Evolutionary conservation across 2,329 filamentous ascomycete genomes (phyloP).

Genomic region (Anthostomella pinea): DNA sequence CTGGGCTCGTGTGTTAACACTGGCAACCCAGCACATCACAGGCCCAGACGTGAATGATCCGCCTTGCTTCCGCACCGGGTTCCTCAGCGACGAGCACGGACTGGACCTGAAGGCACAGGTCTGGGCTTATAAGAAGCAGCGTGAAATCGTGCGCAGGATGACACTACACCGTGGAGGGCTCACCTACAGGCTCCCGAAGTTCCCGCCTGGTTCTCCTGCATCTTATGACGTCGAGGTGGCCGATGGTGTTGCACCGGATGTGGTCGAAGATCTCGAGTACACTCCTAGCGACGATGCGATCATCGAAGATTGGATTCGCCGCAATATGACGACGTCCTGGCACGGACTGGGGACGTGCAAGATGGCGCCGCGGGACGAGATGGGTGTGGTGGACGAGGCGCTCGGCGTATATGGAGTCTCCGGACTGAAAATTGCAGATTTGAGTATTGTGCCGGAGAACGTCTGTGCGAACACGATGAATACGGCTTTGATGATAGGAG

Average conservation of each 20-base stretch:
- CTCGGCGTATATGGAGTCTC: slow-evolving; percentile 38
- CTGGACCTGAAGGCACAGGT: slow-evolving; percentile 54
- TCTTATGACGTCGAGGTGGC: neutral
- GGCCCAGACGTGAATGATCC: slow-evolving; percentile 35
- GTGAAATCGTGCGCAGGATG: slow-evolving; percentile 57
- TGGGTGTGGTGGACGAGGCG: slow-evolving; percentile 37
- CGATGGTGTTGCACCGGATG: neutral
- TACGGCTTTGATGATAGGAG: slow-evolving; percentile 44
- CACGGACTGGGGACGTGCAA: slow-evolving; percentile 37
- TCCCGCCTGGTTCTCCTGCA: slow-evolving; percentile 38
- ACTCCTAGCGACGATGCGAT: slow-evolving; percentile 40
- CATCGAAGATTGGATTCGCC: slow-evolving; percentile 38
- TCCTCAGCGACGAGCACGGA: slow-evolving; percentile 43
- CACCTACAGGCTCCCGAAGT: slow-evolving; percentile 41
- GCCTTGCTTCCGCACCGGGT: slow-evolving; percentile 55
- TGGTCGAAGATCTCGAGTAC: slow-evolving; percentile 43
- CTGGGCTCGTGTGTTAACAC: neutral
- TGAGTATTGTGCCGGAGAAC: slow-evolving; percentile 30
- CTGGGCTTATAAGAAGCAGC: slow-evolving; percentile 62
- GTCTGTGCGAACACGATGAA: slow-evolving; percentile 44
- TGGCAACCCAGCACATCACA: slow-evolving; percentile 48
- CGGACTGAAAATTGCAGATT: slow-evolving; percentile 36
- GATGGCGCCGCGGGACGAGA: slow-evolving; percentile 35
- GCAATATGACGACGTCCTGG: slow-evolving; percentile 36
- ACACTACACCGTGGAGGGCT: slow-evolving; percentile 46